Evolutionary conservation across 495 filamentous ascomycete species (phyloP).

Genomic region (Margaritispora aquatica): DNA sequence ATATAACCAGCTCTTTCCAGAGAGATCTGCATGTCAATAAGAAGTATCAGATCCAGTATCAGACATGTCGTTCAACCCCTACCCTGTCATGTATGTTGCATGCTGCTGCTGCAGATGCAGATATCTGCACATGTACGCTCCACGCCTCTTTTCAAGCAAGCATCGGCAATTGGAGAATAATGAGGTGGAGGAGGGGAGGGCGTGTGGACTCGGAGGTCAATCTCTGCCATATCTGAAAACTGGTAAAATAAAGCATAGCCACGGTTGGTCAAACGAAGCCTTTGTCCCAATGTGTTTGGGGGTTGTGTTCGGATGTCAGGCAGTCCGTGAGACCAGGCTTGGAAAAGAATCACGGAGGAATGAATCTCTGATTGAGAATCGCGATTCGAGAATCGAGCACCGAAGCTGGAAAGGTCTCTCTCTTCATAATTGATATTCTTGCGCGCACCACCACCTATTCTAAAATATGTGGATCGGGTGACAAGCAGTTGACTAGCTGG

Average conservation of each 20-base stretch:
- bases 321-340: neutral
- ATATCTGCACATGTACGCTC: neutral
- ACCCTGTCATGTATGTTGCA: neutral
- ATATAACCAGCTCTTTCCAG: neutral
- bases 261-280: constrained; percentile 15
- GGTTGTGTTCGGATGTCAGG: constrained; percentile 16
- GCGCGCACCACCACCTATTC: neutral
- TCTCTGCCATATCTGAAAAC: neutral
- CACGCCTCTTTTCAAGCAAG: neutral
- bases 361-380: neutral
- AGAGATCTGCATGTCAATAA: neutral
- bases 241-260: constrained; percentile 16
- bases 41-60: neutral
- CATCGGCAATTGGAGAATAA: neutral
- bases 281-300: constrained; percentile 9
- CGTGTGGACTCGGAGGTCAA: neutral
- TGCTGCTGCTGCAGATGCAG: neutral
- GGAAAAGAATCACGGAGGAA: neutral
- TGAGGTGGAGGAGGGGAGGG: neutral
- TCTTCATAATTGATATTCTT: too few relatives aligned
- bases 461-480: neutral
- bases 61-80: neutral
- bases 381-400: neutral
- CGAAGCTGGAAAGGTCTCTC: too few relatives aligned
- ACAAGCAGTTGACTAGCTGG: neutral